A percentile compares a stretch with the other conserved stretches of the same genome.
Conservation (phyloP, 306 rosid genomes). For the Quercus ilex region DNA sequence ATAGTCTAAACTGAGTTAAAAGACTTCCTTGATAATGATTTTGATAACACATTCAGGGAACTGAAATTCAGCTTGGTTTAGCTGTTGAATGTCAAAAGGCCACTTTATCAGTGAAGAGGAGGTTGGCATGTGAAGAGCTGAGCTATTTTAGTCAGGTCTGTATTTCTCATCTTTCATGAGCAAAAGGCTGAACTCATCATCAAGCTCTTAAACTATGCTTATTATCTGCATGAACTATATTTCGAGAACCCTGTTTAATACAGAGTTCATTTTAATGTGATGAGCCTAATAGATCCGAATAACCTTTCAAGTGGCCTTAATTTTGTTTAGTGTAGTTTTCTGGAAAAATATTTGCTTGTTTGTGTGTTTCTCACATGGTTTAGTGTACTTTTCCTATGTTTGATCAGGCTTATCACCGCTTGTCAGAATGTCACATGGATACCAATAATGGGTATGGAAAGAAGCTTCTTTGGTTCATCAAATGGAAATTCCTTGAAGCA, state of each 20-base stretch:
- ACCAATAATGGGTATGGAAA: constrained; percentile 49
- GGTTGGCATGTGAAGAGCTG: constrained; percentile 91
- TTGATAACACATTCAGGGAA: constrained; percentile 54
- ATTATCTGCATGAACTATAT: not conserved
- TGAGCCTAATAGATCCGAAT: not conserved
- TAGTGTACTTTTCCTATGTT: constrained; percentile 15
- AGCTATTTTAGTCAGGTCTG: constrained; percentile 81
- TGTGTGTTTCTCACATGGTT: not conserved
- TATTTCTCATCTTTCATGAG: constrained; percentile 4
- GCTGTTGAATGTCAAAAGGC: constrained; percentile 91
- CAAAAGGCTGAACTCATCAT: constrained; percentile 7
- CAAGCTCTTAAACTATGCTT: not conserved
- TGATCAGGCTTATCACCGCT: constrained; percentile 74
- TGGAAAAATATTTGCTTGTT: not conserved
- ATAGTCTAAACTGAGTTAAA: not conserved
- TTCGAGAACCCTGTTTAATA: constrained; percentile 1
- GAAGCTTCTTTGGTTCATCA: constrained; percentile 77
- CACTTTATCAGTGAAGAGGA: constrained; percentile 77
- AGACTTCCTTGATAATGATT: constrained; percentile 1
- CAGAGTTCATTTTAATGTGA: not conserved
- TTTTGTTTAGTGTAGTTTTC: not conserved
- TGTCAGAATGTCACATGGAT: constrained; percentile 51
- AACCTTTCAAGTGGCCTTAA: not conserved
- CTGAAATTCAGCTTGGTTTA: constrained; percentile 93
- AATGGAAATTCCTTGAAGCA: constrained; percentile 90